phyloP scores from a whole-genome alignment of 257 asterid species.

The Osmanthus fragrans region DNA sequence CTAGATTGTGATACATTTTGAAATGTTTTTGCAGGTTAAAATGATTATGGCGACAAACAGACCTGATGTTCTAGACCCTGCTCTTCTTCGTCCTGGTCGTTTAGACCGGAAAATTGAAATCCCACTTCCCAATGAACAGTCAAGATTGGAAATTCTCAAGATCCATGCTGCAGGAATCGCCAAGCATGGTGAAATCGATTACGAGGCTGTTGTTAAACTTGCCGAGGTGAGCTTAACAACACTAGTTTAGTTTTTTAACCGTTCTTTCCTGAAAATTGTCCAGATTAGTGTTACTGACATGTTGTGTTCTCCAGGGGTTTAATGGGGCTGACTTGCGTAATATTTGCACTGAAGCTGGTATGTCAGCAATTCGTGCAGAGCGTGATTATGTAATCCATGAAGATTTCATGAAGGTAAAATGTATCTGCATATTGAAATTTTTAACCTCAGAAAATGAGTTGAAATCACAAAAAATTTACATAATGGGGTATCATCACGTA shows the following conservation, averaged over 20 bases:
- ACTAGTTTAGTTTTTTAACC: neutral
- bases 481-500: neutral
- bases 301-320: constrained; percentile 59
- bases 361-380: constrained; percentile 94
- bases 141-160: constrained; percentile 89
- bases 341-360: constrained; percentile 94
- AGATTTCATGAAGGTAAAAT: constrained; percentile 93
- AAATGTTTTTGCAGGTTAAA: constrained; percentile 62
- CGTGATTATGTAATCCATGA: constrained; percentile 97
- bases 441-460: neutral
- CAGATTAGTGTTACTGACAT: neutral
- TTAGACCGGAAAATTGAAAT: constrained; percentile 93
- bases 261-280: neutral
- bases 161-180: constrained; percentile 96
- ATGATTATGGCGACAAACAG: constrained; percentile 98
- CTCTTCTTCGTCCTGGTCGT: constrained; percentile 97
- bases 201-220: constrained; percentile 90
- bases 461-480: neutral
- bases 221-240: constrained; percentile 69
- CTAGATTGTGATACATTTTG: constrained; percentile 9
- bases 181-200: constrained; percentile 96
- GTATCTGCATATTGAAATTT: neutral
- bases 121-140: constrained; percentile 93
- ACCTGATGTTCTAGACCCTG: constrained; percentile 95
- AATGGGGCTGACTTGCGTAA: constrained; percentile 98